phyloP scores from a whole-genome alignment of 2,329 filamentous ascomycete genomes.

The Sordariomycetes sp. region DNA sequence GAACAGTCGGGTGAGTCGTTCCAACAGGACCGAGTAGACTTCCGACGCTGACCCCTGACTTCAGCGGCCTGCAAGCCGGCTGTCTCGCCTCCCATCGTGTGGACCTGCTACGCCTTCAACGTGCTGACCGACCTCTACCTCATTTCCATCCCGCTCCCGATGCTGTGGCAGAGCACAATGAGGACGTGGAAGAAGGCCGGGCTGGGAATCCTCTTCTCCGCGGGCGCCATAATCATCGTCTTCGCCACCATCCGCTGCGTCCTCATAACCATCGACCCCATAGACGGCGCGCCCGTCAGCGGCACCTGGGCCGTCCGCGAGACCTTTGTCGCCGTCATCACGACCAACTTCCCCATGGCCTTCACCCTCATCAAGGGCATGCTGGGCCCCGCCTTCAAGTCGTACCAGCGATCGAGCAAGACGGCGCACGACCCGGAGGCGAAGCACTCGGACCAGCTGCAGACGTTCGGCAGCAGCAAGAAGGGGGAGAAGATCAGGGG shows the following conservation, averaged over 20 bases:
- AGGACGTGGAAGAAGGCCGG: constrained; percentile 6
- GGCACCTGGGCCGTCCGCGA: constrained; percentile 33
- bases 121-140: constrained; percentile 11
- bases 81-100: constrained; percentile 8
- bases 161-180: constrained; percentile 8
- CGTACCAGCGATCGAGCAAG: too few relatives aligned
- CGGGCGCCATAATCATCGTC: constrained; percentile 7
- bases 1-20: constrained; percentile 1
- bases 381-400: constrained; percentile 6
- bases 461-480: too few relatives aligned
- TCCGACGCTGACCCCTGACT: not conserved
- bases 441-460: too few relatives aligned
- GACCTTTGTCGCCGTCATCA: constrained; percentile 32
- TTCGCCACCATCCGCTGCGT: constrained; percentile 13
- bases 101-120: constrained; percentile 9
- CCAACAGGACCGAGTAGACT: not conserved
- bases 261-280: constrained; percentile 25
- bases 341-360: constrained; percentile 30
- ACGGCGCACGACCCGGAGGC: too few relatives aligned
- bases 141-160: constrained; percentile 10
- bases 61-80: constrained; percentile 10
- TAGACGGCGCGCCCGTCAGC: constrained; percentile 28
- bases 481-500: not conserved
- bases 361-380: constrained; percentile 3
- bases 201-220: constrained; percentile 6